These are phyloP conservation scores for barrel medic (Medicago truncatula) DNA, from an alignment of 306 rosid species.

Conservation along the genomic window DNA sequence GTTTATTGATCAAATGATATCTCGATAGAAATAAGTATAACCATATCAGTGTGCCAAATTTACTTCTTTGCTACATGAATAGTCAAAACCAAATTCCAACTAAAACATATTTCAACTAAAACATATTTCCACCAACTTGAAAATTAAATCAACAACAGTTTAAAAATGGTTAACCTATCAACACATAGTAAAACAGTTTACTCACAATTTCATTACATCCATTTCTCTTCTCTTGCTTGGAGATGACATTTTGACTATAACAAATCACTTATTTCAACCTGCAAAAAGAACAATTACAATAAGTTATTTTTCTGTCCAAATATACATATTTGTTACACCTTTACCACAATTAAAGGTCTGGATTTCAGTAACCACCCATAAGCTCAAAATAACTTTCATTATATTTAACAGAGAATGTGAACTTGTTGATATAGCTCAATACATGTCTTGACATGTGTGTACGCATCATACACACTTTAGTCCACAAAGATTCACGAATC, in stretches of 20 bases:
- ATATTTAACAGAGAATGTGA: constrained; percentile 22
- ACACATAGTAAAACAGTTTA: too few relatives aligned
- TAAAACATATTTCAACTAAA: constrained; percentile 14
- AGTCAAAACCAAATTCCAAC: constrained; percentile 26
- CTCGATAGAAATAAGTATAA: not conserved
- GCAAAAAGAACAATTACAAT: constrained; percentile 37
- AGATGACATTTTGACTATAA: constrained; percentile 77
- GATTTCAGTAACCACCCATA: constrained; percentile 13
- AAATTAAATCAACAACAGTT: constrained; percentile 14
- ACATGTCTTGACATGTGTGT: not conserved
- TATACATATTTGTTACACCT: constrained; percentile 11
- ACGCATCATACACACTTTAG: constrained; percentile 27
- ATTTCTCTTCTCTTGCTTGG: constrained; percentile 99
- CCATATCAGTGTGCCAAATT: constrained; percentile 17
- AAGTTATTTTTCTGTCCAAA: constrained; percentile 26
- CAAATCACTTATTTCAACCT: constrained; percentile 57
- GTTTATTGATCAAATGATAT: constrained; percentile 22
- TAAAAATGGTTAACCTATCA: too few relatives aligned
- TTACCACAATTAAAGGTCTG: constrained; percentile 2
- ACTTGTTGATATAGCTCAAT: constrained; percentile 25
- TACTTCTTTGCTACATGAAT: constrained; percentile 24
- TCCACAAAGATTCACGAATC: constrained; percentile 20
- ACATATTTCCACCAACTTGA: constrained; percentile 7
- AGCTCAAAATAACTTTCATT: constrained; percentile 19
- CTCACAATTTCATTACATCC: constrained; percentile 99